Conservation (phyloP, 2,329 filamentous ascomycete species). For the Rachicladosporium sp. region DNA sequence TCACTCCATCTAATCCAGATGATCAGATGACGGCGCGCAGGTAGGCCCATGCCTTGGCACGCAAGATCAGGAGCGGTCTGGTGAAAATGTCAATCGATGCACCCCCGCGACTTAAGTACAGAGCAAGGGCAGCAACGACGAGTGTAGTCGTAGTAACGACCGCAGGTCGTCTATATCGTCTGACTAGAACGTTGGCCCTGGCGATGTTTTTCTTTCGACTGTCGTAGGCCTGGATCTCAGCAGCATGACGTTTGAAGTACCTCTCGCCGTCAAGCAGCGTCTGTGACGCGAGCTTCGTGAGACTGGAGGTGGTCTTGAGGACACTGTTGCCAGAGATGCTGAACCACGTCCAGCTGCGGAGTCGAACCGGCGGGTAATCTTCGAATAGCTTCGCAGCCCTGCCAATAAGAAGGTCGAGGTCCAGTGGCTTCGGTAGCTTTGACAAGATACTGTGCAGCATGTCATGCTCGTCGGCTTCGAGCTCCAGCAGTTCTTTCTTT, state of each 20-base stretch:
- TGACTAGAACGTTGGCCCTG: slow-evolving; percentile 32
- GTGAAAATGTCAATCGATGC: not conserved
- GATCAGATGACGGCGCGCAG: too few relatives aligned
- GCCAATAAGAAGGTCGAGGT: slow-evolving; percentile 65
- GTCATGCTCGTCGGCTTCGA: slow-evolving; percentile 72
- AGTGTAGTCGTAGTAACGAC: slow-evolving; percentile 43
- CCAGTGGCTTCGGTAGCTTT: slow-evolving; percentile 69
- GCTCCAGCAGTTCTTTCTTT: slow-evolving; percentile 71
- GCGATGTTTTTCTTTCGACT: slow-evolving; percentile 37
- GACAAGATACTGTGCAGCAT: slow-evolving; percentile 83
- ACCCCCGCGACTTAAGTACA: slow-evolving; percentile 34
- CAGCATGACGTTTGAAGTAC: slow-evolving; percentile 59
- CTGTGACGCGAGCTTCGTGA: slow-evolving; percentile 39
- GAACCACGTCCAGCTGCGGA: slow-evolving; percentile 55
- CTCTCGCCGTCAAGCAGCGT: slow-evolving; percentile 52
- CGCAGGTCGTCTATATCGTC: slow-evolving; percentile 54
- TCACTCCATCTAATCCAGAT: too few relatives aligned
- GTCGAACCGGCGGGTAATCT: slow-evolving; percentile 55
- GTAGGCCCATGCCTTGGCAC: too few relatives aligned
- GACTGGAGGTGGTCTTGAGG: slow-evolving; percentile 64
- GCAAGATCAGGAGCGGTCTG: too few relatives aligned
- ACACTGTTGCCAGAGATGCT: slow-evolving; percentile 64
- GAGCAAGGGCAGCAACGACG: slow-evolving; percentile 53
- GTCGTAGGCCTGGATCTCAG: slow-evolving; percentile 58
- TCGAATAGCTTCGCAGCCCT: slow-evolving; percentile 53